Evolutionary conservation across 2,329 filamentous ascomycete genomes (phyloP).

Genomic region (Stachybotrys chlorohalonatus): DNA sequence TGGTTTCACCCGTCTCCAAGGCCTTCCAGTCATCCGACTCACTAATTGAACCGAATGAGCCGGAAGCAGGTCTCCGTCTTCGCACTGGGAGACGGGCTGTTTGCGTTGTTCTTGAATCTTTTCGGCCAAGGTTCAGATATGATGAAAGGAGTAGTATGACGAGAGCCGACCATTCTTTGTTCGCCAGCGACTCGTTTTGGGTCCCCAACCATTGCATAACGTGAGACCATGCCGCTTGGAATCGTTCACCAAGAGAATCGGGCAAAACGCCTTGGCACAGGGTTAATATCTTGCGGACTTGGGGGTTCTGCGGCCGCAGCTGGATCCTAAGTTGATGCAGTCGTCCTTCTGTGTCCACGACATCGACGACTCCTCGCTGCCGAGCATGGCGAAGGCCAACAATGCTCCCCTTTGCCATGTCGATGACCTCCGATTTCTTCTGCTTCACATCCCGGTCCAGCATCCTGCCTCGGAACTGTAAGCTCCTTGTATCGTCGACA

Average conservation of each 20-base stretch:
- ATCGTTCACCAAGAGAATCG: constrained; percentile 46
- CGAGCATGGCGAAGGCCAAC: constrained; percentile 48
- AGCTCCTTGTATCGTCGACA: constrained; percentile 48
- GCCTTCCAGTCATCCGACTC: constrained; percentile 37
- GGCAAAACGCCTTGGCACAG: constrained; percentile 57
- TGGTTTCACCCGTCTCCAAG: constrained; percentile 35
- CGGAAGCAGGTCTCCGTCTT: constrained; percentile 21
- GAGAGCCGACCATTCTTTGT: constrained; percentile 62
- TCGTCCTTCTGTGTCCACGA: constrained; percentile 52
- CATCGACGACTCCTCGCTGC: constrained; percentile 52
- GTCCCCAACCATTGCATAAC: constrained; percentile 57
- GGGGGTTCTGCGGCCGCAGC: constrained; percentile 54
- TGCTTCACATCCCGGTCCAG: constrained; percentile 42
- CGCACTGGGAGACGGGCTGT: constrained; percentile 18
- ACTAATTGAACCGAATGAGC: constrained; percentile 24
- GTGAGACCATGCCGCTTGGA: constrained; percentile 67
- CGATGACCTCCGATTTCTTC: constrained; percentile 35
- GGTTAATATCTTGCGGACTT: constrained; percentile 52
- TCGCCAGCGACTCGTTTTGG: constrained; percentile 34
- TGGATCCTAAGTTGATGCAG: constrained; percentile 60
- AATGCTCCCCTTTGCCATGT: constrained; percentile 37
- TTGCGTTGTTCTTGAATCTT: constrained; percentile 14
- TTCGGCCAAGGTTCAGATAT: constrained; percentile 49
- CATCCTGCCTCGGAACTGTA: constrained; percentile 45
- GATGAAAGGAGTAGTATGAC: constrained; percentile 55